Percentiles rank a stretch among this genome's conserved stretches.
Evolutionary conservation across 2,329 filamentous ascomycete genomes (phyloP).

Genomic region (Ceratocystis eucalypticola): DNA sequence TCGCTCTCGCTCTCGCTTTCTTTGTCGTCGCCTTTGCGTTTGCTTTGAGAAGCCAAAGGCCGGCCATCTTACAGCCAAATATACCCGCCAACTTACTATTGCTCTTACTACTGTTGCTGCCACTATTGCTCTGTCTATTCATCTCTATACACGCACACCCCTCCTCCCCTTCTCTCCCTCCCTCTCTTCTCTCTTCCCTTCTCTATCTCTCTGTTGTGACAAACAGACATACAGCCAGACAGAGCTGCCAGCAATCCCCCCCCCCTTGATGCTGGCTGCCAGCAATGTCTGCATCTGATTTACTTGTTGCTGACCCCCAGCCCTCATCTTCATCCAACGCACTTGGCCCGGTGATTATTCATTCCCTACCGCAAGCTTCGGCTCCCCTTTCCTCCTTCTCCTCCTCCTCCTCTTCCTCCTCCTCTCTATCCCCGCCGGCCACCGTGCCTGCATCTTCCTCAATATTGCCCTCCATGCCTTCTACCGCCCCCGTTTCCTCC

Average conservation of each 20-base stretch:
- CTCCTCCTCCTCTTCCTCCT: neutral
- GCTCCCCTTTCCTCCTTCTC: conserved; percentile 5
- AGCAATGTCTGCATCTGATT: conserved; percentile 8
- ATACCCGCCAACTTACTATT: neutral
- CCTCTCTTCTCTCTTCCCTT: neutral
- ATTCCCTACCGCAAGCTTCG: neutral
- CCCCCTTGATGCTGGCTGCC: neutral
- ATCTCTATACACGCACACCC: neutral
- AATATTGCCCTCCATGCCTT: conserved; percentile 5
- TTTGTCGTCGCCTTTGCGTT: neutral
- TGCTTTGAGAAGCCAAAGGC: neutral
- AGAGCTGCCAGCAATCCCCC: neutral
- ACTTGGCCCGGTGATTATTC: neutral
- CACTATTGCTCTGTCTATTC: neutral
- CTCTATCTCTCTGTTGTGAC: neutral
- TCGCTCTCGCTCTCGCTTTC: neutral
- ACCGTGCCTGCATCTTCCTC: neutral
- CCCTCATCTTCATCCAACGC: conserved; percentile 18
- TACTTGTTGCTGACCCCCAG: conserved; percentile 23
- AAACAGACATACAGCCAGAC: neutral
- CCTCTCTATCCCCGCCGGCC: neutral
- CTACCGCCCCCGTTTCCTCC: neutral
- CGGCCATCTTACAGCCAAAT: neutral
- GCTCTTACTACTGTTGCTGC: neutral
- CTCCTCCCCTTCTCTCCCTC: neutral